phyloP scores from a whole-genome alignment of 768 basidiomycete species.

The Mycena rebaudengoi region DNA sequence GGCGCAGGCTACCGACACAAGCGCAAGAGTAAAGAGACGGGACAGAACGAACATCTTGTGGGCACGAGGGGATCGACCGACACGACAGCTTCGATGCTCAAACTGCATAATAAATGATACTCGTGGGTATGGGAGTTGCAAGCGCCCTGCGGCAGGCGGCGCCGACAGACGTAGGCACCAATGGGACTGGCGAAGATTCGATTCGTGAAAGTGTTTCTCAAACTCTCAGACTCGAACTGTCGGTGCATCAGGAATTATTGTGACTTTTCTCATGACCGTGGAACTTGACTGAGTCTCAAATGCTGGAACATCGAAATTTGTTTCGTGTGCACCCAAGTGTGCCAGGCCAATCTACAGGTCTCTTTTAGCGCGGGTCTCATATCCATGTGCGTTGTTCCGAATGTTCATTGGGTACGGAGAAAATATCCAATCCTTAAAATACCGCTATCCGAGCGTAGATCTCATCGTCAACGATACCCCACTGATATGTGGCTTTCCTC shows the following conservation, averaged over 20 bases:
- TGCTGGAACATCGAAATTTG: no score
- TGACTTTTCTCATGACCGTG: slow-evolving; percentile 11
- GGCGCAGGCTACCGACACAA: slow-evolving; percentile 37
- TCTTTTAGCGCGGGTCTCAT: no score
- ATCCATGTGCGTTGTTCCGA: no score
- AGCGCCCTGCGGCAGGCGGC: neutral
- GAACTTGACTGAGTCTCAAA: neutral
- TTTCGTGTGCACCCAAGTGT: no score
- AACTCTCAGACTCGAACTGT: slow-evolving; percentile 1
- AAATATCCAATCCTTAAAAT: no score
- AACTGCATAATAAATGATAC: neutral
- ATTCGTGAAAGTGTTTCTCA: neutral
- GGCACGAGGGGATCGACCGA: neutral
- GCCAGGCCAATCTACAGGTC: no score
- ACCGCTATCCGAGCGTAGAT: no score
- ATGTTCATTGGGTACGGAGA: no score
- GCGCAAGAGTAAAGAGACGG: slow-evolving; percentile 37
- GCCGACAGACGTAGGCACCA: neutral
- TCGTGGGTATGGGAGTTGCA: slow-evolving; percentile 16
- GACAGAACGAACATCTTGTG: slow-evolving; percentile 40
- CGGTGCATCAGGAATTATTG: slow-evolving; percentile 1
- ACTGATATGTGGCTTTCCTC: no score
- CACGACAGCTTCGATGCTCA: neutral
- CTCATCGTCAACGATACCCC: no score
- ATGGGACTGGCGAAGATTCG: slow-evolving; percentile 12